Base-by-base conservation (phyloP, 306 rosid genomes). In the Gillenia trifoliata region DNA sequence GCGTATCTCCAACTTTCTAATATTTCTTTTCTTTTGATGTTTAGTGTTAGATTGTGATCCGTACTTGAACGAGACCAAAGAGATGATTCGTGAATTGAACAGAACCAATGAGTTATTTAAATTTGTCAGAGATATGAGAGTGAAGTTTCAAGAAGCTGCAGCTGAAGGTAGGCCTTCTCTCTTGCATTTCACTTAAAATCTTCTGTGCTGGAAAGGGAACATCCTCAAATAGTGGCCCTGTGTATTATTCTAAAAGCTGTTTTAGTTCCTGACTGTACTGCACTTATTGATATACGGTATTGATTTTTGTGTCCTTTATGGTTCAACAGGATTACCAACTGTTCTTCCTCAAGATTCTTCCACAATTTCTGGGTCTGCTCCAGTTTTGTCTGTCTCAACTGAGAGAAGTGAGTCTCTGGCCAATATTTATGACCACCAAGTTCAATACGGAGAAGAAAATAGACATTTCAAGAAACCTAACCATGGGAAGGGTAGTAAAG, bases 91-190 rank as follows among this genome's bases (percentile, higher is more conserved):
- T 19, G 92, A 90, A 73, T 81, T 94, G 81, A 94, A 91, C 87
- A 86, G 83, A 84, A 88, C 95, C 78, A 89, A 94, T 65, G 95
- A 86, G 59, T 82, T 94, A 65, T 90, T 90, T 80, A 88, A 88
- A 80, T 92, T 90, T 81, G 97, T 92, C 74, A 87, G 89, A 85
- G 79, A 82, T 38, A 88, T 90, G 89, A 94, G 99, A 84, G 89
- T 66, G 77, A 88, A 74, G 82, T 92, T 94, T 79, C 93, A 87
- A 85, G 94, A 87, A 79, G 86, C 85, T 64, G 78, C 76, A 7
- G 79, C 75, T 15, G 80, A 82, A 87, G 99, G 99, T 92, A 86
- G 12, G 33, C 63, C 25, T 52, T 80, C 19, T 22, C 68, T 70
- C 68, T 50, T 63, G 59, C 34, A 29, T 25, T 43, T 52, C 43